These are phyloP conservation scores for Biancaea sappan DNA, from an alignment of 306 rosid species.

Conservation along the genomic window DNA sequence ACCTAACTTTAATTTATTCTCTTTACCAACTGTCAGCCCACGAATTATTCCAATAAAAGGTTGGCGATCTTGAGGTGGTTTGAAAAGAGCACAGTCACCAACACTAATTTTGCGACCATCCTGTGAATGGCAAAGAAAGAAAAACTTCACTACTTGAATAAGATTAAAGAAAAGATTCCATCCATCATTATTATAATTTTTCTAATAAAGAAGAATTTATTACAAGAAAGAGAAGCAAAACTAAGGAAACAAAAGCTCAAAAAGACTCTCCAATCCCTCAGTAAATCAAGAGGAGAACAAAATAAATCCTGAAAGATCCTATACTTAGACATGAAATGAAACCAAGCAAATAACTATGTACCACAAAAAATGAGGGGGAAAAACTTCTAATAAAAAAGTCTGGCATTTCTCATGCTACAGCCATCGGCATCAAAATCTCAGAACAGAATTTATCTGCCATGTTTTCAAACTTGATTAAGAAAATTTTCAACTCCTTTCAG, in stretches of 20 bases:
- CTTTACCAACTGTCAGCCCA: slow-evolving; percentile 45
- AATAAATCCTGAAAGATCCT: neutral
- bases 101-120: slow-evolving; percentile 63
- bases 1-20: slow-evolving; percentile 47
- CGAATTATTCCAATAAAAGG: slow-evolving; percentile 71
- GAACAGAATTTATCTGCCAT: neutral
- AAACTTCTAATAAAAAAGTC: neutral
- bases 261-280: neutral
- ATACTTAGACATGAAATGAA: neutral
- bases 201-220: neutral
- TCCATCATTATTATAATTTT: neutral
- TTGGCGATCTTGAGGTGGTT: slow-evolving; percentile 64
- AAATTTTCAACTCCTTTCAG: neutral
- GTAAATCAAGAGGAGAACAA: neutral
- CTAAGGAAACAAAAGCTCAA: neutral
- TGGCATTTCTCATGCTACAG: neutral
- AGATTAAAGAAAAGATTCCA: neutral
- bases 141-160: neutral
- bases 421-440: neutral
- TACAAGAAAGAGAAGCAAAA: neutral
- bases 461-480: neutral
- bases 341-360: neutral
- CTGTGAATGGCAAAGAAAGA: slow-evolving; percentile 29
- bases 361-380: neutral
- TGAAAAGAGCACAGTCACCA: slow-evolving; percentile 75